phyloP scores from a whole-genome alignment of 2,329 filamentous ascomycete species.

The Colletotrichum sidae region DNA sequence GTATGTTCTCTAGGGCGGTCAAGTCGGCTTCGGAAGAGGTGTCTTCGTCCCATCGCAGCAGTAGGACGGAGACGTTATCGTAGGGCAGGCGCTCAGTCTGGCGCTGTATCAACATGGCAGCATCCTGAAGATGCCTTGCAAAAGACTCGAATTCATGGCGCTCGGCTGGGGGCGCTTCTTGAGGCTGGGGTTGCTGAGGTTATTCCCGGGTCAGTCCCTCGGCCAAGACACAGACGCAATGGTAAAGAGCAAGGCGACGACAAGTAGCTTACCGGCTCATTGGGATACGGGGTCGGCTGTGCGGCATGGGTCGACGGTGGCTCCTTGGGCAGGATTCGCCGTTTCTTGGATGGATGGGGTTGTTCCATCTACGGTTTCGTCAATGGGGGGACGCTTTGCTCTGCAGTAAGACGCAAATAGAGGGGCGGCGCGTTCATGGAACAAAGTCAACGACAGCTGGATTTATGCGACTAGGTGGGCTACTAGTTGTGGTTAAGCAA shows the following conservation, averaged over 20 bases:
- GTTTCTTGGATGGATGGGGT: conserved; percentile 38
- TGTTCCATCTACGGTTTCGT: conserved; percentile 38
- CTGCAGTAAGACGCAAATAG: not conserved
- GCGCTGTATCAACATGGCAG: conserved; percentile 74
- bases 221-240: too few relatives aligned
- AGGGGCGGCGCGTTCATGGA: conserved; percentile 13
- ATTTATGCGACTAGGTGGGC: too few relatives aligned
- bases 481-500: too few relatives aligned
- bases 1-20: conserved; percentile 64
- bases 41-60: conserved; percentile 74
- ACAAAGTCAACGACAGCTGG: not conserved
- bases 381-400: conserved; percentile 22
- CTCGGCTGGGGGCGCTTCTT: conserved; percentile 57
- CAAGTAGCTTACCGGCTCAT: conserved; percentile 35
- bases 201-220: conserved; percentile 6
- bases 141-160: conserved; percentile 75
- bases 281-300: conserved; percentile 32
- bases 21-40: conserved; percentile 64
- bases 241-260: too few relatives aligned
- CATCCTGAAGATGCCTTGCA: conserved; percentile 75
- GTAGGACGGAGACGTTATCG: conserved; percentile 68
- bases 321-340: conserved; percentile 36
- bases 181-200: conserved; percentile 50
- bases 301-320: conserved; percentile 18
- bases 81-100: conserved; percentile 71